Base-by-base conservation (phyloP, 768 basidiomycete genomes). In the Phallus indusiatus region DNA sequence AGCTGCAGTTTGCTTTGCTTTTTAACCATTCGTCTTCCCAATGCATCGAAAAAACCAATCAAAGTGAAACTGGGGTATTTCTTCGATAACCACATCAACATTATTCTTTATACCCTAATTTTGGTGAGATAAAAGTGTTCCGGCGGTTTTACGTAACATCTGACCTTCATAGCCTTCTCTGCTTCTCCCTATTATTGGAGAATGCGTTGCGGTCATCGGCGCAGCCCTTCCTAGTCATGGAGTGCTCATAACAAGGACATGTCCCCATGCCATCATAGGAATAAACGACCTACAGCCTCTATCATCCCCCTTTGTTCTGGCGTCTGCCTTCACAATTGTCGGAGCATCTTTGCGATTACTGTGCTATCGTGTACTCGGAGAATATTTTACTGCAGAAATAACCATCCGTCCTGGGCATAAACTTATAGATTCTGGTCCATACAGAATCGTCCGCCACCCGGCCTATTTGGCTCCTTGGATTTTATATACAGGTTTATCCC, bases 361-460 rank as follows among this genome's bases (percentile, higher is more conserved):
- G 6, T 67, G 67, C 63, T 68, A 65, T 60, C 67, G 66, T 52
- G 52, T 47, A 11, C 61, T 71, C 17, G 70, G 69, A 12, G 56
- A 59, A 9, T 53, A 61, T 60, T 71, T 70, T 65, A 71, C 69
- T 17, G 67, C 65, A 63, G 62, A 68, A 47, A 55, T 71, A n/a
- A 56, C 67, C 50, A 67, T 83, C 47, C 78, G 77, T 56, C 79
- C 80, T 1, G 67, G 71, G 34, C 82, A 83, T 69, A 73, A 68
- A 52, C 73, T 82, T 49, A 69, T 82, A 62, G 81, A 79, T 2
- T 66, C 68, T n/a, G 75, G 79, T 18, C 77, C 74, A 60, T 82
- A 82, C 65, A 59, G 68, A 6, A 75, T 76, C 59, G 74, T 76
- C n/a, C 73, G 74, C 18, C 75, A 77, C 59, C 76, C 76, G n/a